Percentiles rank a stretch among this genome's conserved stretches.
Conservation (phyloP, 2,329 filamentous ascomycete species). For the Chaetomiaceae sp. region DNA sequence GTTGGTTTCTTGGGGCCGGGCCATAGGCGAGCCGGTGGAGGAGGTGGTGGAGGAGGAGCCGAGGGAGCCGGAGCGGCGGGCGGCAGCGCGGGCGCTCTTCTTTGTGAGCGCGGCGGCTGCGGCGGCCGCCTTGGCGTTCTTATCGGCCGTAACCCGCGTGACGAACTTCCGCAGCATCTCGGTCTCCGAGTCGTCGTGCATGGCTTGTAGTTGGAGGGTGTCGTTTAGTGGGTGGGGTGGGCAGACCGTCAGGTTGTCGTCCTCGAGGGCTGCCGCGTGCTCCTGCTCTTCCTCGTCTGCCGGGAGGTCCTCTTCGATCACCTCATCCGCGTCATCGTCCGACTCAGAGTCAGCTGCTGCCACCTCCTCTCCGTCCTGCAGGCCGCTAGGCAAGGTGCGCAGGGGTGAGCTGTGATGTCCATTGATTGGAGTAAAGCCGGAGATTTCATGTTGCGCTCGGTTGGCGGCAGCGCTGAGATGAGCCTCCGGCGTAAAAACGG, state of each 20-base stretch:
- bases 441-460: neutral
- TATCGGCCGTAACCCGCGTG: conserved; percentile 30
- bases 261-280: conserved; percentile 13
- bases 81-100: conserved; percentile 11
- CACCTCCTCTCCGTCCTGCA: conserved; percentile 3
- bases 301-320: conserved; percentile 10
- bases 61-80: conserved; percentile 24
- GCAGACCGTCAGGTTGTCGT: conserved; percentile 16
- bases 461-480: neutral
- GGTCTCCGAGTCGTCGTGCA: conserved; percentile 30
- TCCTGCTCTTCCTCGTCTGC: conserved; percentile 12
- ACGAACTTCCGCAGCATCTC: conserved; percentile 33
- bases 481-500: neutral
- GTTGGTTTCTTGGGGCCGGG: conserved; percentile 16
- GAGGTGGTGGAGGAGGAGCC: conserved; percentile 26
- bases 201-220: conserved; percentile 19
- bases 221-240: conserved; percentile 19
- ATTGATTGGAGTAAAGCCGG: conserved; percentile 25
- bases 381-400: neutral
- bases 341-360: conserved; percentile 2
- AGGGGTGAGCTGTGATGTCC: conserved; percentile 16
- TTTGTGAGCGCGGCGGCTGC: conserved; percentile 19
- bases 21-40: conserved; percentile 28
- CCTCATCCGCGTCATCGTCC: conserved; percentile 17
- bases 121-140: conserved; percentile 29